These are phyloP conservation scores for Ailanthus altissimus DNA, from an alignment of 345 rosid species.

Conservation along the genomic window DNA sequence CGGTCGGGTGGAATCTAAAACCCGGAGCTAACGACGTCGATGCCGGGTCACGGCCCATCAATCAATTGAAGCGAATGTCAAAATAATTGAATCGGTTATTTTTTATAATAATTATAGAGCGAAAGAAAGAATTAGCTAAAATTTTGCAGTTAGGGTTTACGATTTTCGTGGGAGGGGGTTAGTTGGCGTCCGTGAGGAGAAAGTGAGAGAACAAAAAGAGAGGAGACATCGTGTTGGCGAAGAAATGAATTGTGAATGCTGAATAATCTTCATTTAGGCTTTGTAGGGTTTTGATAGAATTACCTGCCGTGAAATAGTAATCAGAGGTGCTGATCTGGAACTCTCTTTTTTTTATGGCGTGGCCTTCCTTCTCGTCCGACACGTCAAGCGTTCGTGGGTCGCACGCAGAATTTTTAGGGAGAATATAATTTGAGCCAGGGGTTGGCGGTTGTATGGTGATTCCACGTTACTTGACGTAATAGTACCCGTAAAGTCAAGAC, in stretches of 20 bases:
- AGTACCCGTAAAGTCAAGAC: not conserved
- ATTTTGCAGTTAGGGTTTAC: conserved; percentile 9
- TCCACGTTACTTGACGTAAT: conserved; percentile 13
- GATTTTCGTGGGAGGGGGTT: not conserved
- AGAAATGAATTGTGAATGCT: not conserved
- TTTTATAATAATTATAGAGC: not conserved
- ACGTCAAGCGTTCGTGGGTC: not conserved
- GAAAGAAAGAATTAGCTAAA: not conserved
- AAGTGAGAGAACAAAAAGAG: not conserved
- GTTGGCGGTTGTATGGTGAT: not conserved
- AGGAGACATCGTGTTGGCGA: not conserved
- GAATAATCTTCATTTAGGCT: not conserved
- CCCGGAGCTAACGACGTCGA: conserved; percentile 75
- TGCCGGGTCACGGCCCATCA: conserved; percentile 57
- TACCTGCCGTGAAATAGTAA: not conserved
- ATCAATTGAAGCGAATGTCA: conserved; percentile 24
- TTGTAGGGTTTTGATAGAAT: not conserved
- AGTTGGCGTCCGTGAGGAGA: not conserved
- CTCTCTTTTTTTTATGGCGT: no score
- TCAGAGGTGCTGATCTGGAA: no score
- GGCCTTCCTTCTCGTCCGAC: not conserved
- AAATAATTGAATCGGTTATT: not conserved
- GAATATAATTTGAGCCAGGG: conserved; percentile 16
- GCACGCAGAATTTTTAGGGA: no score
- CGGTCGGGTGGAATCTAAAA: conserved; percentile 92